A percentile compares a stretch with the other conserved stretches of the same genome.
phyloP scores from a whole-genome alignment of 2,329 filamentous ascomycete genomes.

The Stachybotrys chartarum region DNA sequence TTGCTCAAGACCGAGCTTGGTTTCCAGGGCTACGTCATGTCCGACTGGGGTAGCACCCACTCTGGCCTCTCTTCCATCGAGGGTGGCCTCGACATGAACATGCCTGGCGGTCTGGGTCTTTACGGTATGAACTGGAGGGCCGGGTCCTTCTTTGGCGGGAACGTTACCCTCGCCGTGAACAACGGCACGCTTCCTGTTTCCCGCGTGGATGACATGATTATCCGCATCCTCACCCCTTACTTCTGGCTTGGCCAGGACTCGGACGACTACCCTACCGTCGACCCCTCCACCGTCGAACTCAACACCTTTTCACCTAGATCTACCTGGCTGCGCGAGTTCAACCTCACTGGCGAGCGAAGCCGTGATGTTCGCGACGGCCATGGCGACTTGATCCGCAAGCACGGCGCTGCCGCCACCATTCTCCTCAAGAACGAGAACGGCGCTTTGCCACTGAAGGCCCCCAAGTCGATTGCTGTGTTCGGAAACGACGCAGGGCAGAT shows the following conservation, averaged over 20 bases:
- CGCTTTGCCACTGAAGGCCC: constrained; percentile 50
- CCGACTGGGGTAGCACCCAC: constrained; percentile 35
- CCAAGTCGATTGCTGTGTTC: constrained; percentile 51
- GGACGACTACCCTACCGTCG: constrained; percentile 33
- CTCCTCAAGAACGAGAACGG: constrained; percentile 65
- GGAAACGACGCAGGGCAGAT: constrained; percentile 42
- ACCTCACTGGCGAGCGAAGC: constrained; percentile 44
- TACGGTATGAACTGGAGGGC: constrained; percentile 20
- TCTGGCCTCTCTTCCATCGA: constrained; percentile 33
- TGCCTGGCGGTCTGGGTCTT: constrained; percentile 35
- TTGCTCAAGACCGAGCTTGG: constrained; percentile 43
- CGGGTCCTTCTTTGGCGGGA: constrained; percentile 36
- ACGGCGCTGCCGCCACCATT: constrained; percentile 51
- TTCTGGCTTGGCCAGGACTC: constrained; percentile 40
- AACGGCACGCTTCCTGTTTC: constrained; percentile 35
- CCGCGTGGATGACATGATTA: constrained; percentile 38
- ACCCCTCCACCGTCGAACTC: constrained; percentile 39
- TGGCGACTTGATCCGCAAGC: constrained; percentile 47
- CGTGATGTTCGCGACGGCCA: constrained; percentile 46
- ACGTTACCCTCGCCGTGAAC: constrained; percentile 37
- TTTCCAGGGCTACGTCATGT: constrained; percentile 38
- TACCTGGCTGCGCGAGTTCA: constrained; percentile 32
- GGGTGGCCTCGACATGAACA: constrained; percentile 42
- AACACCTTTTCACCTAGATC: constrained; percentile 41
- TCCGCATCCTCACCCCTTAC: constrained; percentile 48